phyloP scores from a whole-genome alignment of 768 basidiomycete genomes.

The Aureoboletus auriporus region DNA sequence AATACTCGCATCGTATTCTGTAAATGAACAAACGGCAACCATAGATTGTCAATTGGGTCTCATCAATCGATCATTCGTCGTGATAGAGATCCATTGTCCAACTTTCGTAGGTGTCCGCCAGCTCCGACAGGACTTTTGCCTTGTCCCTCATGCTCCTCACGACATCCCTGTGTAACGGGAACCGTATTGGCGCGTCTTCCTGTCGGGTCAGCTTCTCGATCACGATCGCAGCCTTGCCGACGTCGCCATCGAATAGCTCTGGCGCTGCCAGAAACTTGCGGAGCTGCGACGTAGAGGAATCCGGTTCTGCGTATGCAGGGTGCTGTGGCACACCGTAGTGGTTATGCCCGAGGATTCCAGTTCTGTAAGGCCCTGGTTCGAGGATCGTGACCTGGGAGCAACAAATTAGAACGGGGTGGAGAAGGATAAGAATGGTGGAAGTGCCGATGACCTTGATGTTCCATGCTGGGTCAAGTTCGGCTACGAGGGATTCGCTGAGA shows the following conservation, averaged over 20 bases:
- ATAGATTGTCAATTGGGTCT: no score
- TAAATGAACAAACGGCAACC: no score
- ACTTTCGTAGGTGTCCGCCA: constrained; percentile 11
- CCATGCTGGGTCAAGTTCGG: constrained; percentile 14
- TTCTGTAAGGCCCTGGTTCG: constrained; percentile 16
- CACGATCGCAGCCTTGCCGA: constrained; percentile 8
- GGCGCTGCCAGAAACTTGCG: background rate
- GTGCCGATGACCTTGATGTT: constrained; percentile 13
- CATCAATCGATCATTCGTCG: background rate
- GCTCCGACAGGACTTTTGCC: constrained; percentile 5
- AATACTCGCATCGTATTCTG: no score
- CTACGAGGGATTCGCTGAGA: constrained; percentile 7
- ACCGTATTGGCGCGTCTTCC: constrained; percentile 16
- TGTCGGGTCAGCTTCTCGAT: constrained; percentile 12
- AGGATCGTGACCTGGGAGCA: constrained; percentile 14
- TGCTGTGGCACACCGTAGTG: constrained; percentile 6
- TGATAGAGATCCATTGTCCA: constrained; percentile 17
- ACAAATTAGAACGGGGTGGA: background rate
- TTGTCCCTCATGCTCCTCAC: constrained; percentile 11
- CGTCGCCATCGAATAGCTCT: constrained; percentile 10
- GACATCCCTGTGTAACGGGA: constrained; percentile 9
- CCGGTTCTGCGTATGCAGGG: constrained; percentile 16
- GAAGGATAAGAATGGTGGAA: background rate
- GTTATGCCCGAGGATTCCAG: background rate
- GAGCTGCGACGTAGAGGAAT: background rate